Percentiles rank a stretch among this genome's conserved stretches.
Conservation (phyloP, 106 monocot genomes). For the Dioscorea dumetorum region DNA sequence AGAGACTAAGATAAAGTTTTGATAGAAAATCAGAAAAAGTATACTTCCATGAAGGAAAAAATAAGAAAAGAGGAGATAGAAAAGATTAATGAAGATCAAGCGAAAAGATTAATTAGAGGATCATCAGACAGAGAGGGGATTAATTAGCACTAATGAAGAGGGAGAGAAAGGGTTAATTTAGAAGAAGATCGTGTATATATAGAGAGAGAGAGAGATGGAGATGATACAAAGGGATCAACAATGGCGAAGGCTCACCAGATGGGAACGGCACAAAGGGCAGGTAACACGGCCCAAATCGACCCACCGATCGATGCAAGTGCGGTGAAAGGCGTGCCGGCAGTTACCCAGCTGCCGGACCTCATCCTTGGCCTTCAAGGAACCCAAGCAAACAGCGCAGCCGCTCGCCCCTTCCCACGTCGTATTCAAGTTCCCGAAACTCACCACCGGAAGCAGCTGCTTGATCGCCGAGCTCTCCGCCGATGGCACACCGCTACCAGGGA, state of each 20-base stretch:
- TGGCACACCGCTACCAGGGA: background rate
- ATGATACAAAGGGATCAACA: no score
- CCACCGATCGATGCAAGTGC: background rate
- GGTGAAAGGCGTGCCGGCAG: background rate
- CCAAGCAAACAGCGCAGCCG: background rate
- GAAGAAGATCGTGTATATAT: background rate
- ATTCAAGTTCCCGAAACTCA: background rate
- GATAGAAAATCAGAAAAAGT: no score
- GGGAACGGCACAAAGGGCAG: conserved; percentile 2
- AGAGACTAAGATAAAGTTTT: no score
- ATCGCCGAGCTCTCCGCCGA: background rate
- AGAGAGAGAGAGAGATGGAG: background rate
- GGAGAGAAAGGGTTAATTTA: no score
- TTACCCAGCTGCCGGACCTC: conserved; percentile 4
- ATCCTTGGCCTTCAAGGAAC: background rate
- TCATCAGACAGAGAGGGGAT: no score
- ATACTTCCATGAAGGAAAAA: no score
- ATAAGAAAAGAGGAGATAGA: no score
- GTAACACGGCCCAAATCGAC: background rate
- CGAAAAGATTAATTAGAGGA: no score
- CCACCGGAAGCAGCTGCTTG: background rate
- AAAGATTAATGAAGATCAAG: no score
- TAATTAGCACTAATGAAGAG: no score
- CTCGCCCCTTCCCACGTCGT: background rate
- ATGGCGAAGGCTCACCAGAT: background rate